Evolutionary conservation across 1,284 basidiomycete genomes (phyloP).

Genomic region (Entoloma clypeatum): DNA sequence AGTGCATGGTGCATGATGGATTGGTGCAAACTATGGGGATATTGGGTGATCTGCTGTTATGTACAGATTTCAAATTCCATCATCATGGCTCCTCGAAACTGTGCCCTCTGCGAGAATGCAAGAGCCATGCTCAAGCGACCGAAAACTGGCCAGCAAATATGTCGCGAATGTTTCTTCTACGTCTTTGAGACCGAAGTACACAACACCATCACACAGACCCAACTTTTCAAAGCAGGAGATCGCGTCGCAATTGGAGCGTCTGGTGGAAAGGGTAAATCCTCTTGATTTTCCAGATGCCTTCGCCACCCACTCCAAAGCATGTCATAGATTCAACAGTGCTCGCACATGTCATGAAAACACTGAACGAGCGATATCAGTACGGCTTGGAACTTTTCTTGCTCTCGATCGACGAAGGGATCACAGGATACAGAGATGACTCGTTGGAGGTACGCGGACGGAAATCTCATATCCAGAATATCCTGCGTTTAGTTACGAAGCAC

Average conservation of each 20-base stretch:
- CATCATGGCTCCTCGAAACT: conserved; percentile 65
- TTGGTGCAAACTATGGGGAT: too few species aligned
- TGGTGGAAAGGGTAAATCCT: conserved; percentile 83
- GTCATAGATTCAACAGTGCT: conserved; percentile 91
- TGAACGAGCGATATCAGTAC: conserved; percentile 94
- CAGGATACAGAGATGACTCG: conserved; percentile 96
- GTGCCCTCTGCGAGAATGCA: conserved; percentile 71
- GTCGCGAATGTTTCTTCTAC: conserved; percentile 92
- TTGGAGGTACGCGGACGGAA: conserved; percentile 64
- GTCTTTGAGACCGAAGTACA: conserved; percentile 99
- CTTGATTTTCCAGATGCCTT: conserved; percentile 1
- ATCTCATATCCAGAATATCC: conserved; percentile 2
- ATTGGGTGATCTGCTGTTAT: not conserved
- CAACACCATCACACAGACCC: conserved; percentile 82
- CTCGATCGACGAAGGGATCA: conserved; percentile 98
- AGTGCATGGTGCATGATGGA: too few species aligned
- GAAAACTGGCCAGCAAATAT: conserved; percentile 97
- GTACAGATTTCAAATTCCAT: not conserved
- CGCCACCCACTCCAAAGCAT: conserved; percentile 9
- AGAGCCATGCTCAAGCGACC: conserved; percentile 91
- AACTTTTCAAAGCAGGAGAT: conserved; percentile 89
- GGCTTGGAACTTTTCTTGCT: conserved; percentile 89
- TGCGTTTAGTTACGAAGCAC: conserved; percentile 4
- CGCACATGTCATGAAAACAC: conserved; percentile 92
- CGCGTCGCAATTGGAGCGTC: conserved; percentile 96